Percentiles rank a stretch among this genome's conserved stretches.
Evolutionary conservation across 768 basidiomycete species (phyloP).

Genomic region (Gymnopilus dilepis): DNA sequence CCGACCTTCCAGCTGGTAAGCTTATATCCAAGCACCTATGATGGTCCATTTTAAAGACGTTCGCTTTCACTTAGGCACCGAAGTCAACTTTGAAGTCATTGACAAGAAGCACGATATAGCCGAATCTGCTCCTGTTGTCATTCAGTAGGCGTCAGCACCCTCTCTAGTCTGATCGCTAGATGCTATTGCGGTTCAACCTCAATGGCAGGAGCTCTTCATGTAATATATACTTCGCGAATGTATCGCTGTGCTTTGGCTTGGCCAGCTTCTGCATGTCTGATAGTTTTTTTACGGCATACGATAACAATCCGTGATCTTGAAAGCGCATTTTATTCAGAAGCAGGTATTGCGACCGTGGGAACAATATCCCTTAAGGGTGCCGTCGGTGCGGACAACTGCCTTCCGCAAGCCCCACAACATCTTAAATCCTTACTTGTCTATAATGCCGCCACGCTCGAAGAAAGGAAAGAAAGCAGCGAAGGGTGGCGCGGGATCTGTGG

Average conservation of each 20-base stretch:
- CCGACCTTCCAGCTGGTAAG: not conserved
- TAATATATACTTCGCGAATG: no score
- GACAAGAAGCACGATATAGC: not conserved
- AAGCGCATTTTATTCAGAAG: no score
- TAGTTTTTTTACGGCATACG: no score
- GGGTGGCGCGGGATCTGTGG: slow-evolving; percentile 5
- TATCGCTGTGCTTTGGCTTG: no score
- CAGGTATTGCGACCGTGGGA: not conserved
- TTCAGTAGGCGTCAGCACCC: not conserved
- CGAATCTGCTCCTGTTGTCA: not conserved
- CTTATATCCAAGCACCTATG: no score
- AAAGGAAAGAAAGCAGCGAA: slow-evolving; percentile 21
- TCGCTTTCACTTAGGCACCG: not conserved
- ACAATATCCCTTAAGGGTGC: not conserved
- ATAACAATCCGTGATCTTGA: no score
- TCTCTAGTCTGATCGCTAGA: no score
- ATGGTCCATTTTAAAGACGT: no score
- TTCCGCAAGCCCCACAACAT: not conserved
- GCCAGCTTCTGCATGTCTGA: no score
- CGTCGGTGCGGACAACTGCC: not conserved
- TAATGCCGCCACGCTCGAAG: slow-evolving; percentile 16
- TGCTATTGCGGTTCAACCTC: no score
- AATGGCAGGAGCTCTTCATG: no score
- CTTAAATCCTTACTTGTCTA: not conserved
- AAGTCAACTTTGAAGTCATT: not conserved